These are phyloP conservation scores for Paratinospora sagittata DNA, from an alignment of 164 flowering plant species.

Conservation along the genomic window DNA sequence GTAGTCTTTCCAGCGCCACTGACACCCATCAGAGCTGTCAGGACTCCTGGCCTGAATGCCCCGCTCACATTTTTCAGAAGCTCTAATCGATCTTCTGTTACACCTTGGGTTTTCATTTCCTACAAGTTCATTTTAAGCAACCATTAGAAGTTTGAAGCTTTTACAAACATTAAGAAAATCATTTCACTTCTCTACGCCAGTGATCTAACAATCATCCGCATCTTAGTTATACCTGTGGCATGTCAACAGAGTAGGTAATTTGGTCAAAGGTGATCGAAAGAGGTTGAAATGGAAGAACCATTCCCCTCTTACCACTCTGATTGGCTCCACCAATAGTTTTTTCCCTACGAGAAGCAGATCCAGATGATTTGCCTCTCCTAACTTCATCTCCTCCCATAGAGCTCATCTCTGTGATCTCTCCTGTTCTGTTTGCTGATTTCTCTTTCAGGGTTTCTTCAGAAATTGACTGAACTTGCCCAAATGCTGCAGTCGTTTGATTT, in stretches of 20 bases:
- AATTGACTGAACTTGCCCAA: constrained; percentile 29
- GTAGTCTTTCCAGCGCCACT: not conserved
- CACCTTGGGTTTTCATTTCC: constrained; percentile 48
- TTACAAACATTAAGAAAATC: not conserved
- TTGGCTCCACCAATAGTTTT: constrained; percentile 6
- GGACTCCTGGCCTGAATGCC: constrained; percentile 46
- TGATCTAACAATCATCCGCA: constrained; percentile 22
- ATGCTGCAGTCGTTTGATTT: constrained; percentile 27
- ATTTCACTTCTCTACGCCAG: too few species aligned
- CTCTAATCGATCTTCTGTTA: constrained; percentile 31
- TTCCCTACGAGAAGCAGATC: constrained; percentile 13
- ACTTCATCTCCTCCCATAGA: constrained; percentile 17
- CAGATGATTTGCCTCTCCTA: constrained; percentile 13
- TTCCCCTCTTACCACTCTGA: constrained; percentile 28
- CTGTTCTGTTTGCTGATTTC: constrained; percentile 10
- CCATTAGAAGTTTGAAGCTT: not conserved
- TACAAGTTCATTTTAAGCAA: constrained; percentile 7
- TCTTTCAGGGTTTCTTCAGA: constrained; percentile 27
- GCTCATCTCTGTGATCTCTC: constrained; percentile 11
- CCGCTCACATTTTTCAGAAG: constrained; percentile 42
- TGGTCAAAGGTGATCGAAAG: constrained; percentile 41
- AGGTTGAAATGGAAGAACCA: constrained; percentile 50
- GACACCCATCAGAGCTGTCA: constrained; percentile 11
- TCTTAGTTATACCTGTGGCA: constrained; percentile 23
- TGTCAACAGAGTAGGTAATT: constrained; percentile 41